Conservation (phyloP, 169 alveolate genomes). For the Plasmodium ovale region DNA sequence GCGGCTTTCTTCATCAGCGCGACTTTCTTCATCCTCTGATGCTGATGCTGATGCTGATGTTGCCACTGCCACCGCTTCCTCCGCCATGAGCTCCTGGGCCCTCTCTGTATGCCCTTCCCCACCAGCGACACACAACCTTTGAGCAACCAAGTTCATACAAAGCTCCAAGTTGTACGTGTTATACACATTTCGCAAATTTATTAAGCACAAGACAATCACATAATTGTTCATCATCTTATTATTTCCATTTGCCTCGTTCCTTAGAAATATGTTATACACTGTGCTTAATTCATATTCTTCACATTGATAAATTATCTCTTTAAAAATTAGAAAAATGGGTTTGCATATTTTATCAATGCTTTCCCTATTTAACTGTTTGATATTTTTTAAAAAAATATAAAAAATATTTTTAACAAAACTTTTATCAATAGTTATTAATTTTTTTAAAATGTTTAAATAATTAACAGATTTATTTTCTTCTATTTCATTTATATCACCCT, state of each 20-base stretch:
- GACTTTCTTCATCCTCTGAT: background rate
- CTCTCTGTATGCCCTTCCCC: background rate
- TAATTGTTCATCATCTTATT: constrained; percentile 15
- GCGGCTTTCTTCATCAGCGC: background rate
- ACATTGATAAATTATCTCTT: constrained; percentile 37
- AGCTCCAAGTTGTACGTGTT: constrained; percentile 52
- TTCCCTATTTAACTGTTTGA: constrained; percentile 7
- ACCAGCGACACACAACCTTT: background rate
- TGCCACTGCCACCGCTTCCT: no score
- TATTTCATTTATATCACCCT: background rate
- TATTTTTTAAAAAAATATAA: constrained; percentile 66
- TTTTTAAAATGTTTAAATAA: constrained; percentile 50
- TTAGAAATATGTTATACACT: constrained; percentile 45
- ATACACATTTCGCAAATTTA: constrained; percentile 63
- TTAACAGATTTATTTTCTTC: constrained; percentile 3
- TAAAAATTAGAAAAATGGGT: constrained; percentile 31
- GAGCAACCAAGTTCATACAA: constrained; percentile 35
- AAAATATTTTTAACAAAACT: constrained; percentile 74
- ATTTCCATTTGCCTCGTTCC: background rate
- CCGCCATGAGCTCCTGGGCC: background rate
- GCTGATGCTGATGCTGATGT: no score
- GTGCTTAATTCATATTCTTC: constrained; percentile 69
- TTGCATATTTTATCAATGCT: constrained; percentile 1
- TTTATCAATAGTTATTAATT: constrained; percentile 61
- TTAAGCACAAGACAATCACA: constrained; percentile 29